phyloP scores from a whole-genome alignment of 495 filamentous ascomycete genomes.

The Aspergillus taichungensis region DNA sequence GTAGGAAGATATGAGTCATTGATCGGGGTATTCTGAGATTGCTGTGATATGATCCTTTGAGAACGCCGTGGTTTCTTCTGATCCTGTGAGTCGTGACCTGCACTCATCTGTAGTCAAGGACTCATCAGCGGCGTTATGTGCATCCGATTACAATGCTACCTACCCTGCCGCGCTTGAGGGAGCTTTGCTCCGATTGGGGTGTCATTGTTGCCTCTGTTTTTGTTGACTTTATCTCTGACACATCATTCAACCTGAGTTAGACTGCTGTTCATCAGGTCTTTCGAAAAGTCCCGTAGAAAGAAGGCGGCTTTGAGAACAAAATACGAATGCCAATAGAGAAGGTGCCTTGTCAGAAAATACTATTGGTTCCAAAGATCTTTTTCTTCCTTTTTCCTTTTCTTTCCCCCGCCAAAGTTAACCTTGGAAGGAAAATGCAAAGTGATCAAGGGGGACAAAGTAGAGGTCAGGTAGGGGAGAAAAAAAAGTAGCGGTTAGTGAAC shows the following conservation, averaged over 20 bases:
- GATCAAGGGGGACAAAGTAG: too few relatives aligned
- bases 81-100: constrained; percentile 33
- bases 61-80: constrained; percentile 46
- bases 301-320: neutral
- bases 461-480: too few relatives aligned
- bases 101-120: constrained; percentile 22
- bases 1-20: constrained; percentile 69
- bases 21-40: constrained; percentile 48
- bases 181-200: constrained; percentile 41
- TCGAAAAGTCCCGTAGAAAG: neutral
- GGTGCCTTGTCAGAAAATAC: too few relatives aligned
- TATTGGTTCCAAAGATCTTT: too few relatives aligned
- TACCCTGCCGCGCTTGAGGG: constrained; percentile 46
- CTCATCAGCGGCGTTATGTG: constrained; percentile 7
- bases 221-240: too few relatives aligned
- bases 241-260: neutral
- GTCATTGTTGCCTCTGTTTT: constrained; percentile 26
- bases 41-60: constrained; percentile 43
- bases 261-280: constrained; percentile 5
- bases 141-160: constrained; percentile 1
- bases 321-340: neutral
- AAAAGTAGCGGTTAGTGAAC: too few relatives aligned
- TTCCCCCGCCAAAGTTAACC: too few relatives aligned
- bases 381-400: too few relatives aligned
- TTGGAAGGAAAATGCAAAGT: too few relatives aligned